Evolutionary conservation across 495 filamentous ascomycete species (phyloP).

Genomic region (Talaromyces nanjingensis): DNA sequence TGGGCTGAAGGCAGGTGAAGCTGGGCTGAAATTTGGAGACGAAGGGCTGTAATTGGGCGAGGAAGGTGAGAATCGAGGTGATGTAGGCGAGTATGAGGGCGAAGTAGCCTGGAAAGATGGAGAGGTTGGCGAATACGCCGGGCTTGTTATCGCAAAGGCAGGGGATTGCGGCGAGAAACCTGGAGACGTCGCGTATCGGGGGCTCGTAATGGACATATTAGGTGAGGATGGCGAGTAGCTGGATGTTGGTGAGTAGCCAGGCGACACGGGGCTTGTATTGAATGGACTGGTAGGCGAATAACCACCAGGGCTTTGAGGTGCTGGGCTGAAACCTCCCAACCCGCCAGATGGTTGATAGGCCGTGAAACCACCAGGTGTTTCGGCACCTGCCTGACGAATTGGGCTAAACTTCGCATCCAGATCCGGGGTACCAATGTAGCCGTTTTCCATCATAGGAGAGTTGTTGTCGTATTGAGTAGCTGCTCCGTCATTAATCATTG

Average conservation of each 20-base stretch:
- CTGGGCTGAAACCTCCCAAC: conserved; percentile 59
- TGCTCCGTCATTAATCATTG: conserved; percentile 65
- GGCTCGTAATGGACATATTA: conserved; percentile 50
- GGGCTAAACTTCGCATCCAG: conserved; percentile 84
- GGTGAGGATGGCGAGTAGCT: conserved; percentile 60
- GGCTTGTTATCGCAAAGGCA: not conserved
- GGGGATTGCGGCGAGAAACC: conserved; percentile 62
- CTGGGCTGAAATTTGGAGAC: conserved; percentile 55
- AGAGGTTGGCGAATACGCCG: conserved; percentile 68
- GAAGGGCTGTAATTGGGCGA: conserved; percentile 58
- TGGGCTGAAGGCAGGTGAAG: conserved; percentile 51
- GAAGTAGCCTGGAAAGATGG: conserved; percentile 65
- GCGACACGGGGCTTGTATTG: conserved; percentile 68
- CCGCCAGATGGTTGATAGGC: conserved; percentile 47
- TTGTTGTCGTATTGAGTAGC: conserved; percentile 91
- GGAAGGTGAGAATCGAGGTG: conserved; percentile 75
- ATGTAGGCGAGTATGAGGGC: conserved; percentile 76
- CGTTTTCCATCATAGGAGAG: conserved; percentile 77
- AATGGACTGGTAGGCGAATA: conserved; percentile 75
- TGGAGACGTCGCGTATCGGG: conserved; percentile 46
- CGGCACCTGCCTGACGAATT: conserved; percentile 68
- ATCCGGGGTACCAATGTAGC: conserved; percentile 68
- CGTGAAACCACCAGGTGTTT: conserved; percentile 69
- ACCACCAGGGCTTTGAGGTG: conserved; percentile 58
- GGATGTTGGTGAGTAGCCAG: conserved; percentile 68